A percentile compares a stretch with the other conserved stretches of the same genome.
Evolutionary conservation across 1,139 yeast genomes (phyloP).

Genomic region (Candida mesenterica): DNA sequence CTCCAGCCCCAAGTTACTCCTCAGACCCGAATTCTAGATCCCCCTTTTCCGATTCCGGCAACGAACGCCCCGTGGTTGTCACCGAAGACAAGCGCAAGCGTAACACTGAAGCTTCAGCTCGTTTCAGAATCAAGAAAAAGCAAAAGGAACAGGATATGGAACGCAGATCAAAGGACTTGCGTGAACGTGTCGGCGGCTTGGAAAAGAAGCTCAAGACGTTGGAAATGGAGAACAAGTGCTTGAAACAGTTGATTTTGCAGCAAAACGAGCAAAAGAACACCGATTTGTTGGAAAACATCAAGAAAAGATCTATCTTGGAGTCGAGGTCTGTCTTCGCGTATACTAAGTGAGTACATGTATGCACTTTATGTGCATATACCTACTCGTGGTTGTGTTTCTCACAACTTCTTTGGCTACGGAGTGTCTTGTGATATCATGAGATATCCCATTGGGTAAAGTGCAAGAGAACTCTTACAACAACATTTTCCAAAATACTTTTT

Average conservation of each 20-base stretch:
- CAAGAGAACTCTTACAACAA: too few relatives aligned
- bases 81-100: constrained; percentile 50
- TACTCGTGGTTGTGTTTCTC: constrained; percentile 2
- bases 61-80: constrained; percentile 11
- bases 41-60: constrained; percentile 2
- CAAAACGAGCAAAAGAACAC: constrained; percentile 44
- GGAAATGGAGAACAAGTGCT: constrained; percentile 82
- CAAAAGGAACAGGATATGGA: constrained; percentile 60
- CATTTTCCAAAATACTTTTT: constrained; percentile 3
- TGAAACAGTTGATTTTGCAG: constrained; percentile 48
- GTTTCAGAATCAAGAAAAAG: constrained; percentile 62
- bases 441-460: background rate
- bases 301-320: constrained; percentile 37
- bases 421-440: background rate
- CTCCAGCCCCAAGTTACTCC: constrained; percentile 6
- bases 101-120: constrained; percentile 63
- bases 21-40: constrained; percentile 9
- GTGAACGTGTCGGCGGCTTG: constrained; percentile 36
- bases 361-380: background rate
- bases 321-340: constrained; percentile 33
- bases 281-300: constrained; percentile 41
- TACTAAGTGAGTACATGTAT: constrained; percentile 20
- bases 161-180: constrained; percentile 43
- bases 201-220: constrained; percentile 47
- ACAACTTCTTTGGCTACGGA: constrained; percentile 1